Evolutionary conservation across 345 rosid species (phyloP), one percentile per base, ranked within the genome.

Genomic region (Arabis hirsuta): DNA sequence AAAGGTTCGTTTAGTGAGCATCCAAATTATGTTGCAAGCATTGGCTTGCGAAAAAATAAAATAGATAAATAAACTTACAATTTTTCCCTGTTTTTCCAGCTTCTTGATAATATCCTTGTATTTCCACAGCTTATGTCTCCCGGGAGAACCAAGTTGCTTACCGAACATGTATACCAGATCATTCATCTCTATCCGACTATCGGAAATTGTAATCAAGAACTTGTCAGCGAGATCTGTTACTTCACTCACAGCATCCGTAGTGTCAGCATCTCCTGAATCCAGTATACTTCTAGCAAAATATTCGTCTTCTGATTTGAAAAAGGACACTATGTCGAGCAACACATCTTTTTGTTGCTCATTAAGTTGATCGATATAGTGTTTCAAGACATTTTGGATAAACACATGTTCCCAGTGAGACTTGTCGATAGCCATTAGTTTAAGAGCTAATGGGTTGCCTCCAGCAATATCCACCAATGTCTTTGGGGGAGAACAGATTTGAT

Each of bases 271-370:
- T 46, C 51, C 51, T 16, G 51, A 46, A 46, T 46, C 51, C 20
- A 46, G 10, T 46, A 46, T 14, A 46, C 51, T 46, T 9, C 4
- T 42, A 8, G 71, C 65, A 22, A 1, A 0, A 1, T 70, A 22
- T 13, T 9, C 34, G 2, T 34, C 16, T 5, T n/a, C 22, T 1
- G 73, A 60, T 7, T 39, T 65, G 3, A 74, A 74, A 45, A 78
- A 78, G 19, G 68, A 66, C n/a, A 66, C 65, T 22, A 81, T 67
- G 38, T 78, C 82, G 6, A 72, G 65, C 58, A 81, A 81, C 4
- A 71, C 52, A 7, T 12, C 29, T 61, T 75, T 56, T 14, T 57
- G 31, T 5, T 4, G 8, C 11, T 46, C 51, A 46, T 46, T 46
- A 16, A 46, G 24, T 46, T 46, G 51, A 7, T 46, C 22, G 4